Evolutionary conservation across 345 rosid species (phyloP).

Genomic region (Gossypium mustelinum): DNA sequence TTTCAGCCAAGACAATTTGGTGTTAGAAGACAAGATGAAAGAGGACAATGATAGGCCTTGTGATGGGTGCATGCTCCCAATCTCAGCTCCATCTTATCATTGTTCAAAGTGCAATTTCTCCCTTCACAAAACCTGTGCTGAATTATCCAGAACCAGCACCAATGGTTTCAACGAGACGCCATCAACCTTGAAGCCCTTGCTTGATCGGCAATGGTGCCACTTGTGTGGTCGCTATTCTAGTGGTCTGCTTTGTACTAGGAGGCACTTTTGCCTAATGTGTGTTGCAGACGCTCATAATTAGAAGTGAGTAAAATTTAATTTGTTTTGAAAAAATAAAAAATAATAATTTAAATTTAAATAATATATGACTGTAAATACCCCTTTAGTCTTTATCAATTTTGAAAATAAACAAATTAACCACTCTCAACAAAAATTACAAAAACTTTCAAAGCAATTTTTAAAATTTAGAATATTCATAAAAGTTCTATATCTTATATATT

Average conservation of each 20-base stretch:
- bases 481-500: no score
- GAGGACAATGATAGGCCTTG: not conserved
- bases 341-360: no score
- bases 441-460: no score
- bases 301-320: no score
- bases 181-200: not conserved
- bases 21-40: not conserved
- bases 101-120: not conserved
- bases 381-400: no score
- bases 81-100: not conserved
- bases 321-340: no score
- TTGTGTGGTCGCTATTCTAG: not conserved
- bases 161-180: not conserved
- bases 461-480: no score
- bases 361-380: accelerated
- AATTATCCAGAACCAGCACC: not conserved
- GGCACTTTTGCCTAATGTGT: not conserved
- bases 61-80: not conserved
- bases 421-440: no score
- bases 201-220: not conserved
- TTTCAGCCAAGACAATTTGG: not conserved
- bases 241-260: no score
- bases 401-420: no score
- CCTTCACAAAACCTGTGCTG: not conserved
- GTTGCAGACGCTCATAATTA: not conserved